Conservation (phyloP, 2,329 filamentous ascomycete species). For the Fusarium aywerte region DNA sequence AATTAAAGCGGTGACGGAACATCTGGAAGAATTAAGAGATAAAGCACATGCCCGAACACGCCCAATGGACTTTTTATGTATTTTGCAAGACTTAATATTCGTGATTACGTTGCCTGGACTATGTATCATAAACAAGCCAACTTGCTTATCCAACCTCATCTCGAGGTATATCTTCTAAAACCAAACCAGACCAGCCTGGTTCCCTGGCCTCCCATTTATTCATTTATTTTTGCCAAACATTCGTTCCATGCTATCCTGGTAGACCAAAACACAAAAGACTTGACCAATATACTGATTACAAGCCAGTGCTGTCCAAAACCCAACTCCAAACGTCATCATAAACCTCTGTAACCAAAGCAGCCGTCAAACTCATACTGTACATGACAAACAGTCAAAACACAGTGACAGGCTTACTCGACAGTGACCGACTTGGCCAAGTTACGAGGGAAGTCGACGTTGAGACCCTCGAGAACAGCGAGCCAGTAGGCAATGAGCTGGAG, state of each 20-base stretch:
- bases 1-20: neutral
- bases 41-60: neutral
- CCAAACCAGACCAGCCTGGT: constrained; percentile 39
- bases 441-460: constrained; percentile 98
- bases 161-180: constrained; percentile 41
- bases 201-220: constrained; percentile 37
- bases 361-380: constrained; percentile 37
- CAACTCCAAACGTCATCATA: constrained; percentile 47
- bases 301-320: constrained; percentile 45
- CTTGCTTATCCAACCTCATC: constrained; percentile 30
- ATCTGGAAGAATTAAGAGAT: constrained; percentile 5
- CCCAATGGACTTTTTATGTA: neutral
- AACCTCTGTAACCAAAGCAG: constrained; percentile 34
- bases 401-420: constrained; percentile 77
- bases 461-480: constrained; percentile 93
- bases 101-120: constrained; percentile 40
- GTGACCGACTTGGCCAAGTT: constrained; percentile 99
- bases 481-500: constrained; percentile 99
- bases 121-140: constrained; percentile 34
- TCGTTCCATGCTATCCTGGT: constrained; percentile 41
- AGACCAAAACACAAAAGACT: constrained; percentile 39
- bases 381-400: constrained; percentile 29
- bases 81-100: constrained; percentile 30
- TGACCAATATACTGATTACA: constrained; percentile 37
- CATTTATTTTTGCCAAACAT: constrained; percentile 40